Conservation (phyloP, 1,284 basidiomycete genomes). For the Amylostereum areolatum region DNA sequence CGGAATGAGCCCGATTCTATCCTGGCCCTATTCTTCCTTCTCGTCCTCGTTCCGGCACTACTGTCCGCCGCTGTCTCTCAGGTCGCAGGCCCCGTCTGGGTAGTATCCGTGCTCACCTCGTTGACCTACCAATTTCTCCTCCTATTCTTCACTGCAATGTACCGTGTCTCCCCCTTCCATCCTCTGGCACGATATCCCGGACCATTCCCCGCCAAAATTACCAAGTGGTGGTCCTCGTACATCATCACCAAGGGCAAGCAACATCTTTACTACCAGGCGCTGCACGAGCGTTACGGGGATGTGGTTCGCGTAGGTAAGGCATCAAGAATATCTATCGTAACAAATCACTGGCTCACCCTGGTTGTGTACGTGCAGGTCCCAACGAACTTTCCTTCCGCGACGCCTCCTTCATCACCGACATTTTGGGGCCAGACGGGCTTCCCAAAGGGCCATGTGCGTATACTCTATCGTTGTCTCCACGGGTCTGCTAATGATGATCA, state of each 20-base stretch:
- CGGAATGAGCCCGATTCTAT: slow-evolving; percentile 12
- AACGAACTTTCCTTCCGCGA: slow-evolving; percentile 4
- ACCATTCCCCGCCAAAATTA: slow-evolving; percentile 8
- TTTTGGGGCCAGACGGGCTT: slow-evolving; percentile 2
- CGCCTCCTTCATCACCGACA: not conserved
- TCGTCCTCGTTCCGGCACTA: slow-evolving; percentile 8
- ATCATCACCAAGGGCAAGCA: slow-evolving; percentile 6
- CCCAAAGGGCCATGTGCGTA: slow-evolving; percentile 4
- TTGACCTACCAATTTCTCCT: slow-evolving; percentile 2
- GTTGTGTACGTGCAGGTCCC: slow-evolving; percentile 6
- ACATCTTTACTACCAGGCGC: slow-evolving; percentile 8
- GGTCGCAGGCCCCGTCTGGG: not conserved
- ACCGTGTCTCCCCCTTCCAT: slow-evolving; percentile 16
- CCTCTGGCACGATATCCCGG: slow-evolving; percentile 14
- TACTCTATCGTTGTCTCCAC: not conserved
- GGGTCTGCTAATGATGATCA: not conserved
- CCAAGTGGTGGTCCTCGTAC: slow-evolving; percentile 9
- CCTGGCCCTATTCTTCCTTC: slow-evolving; percentile 4
- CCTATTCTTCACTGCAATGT: slow-evolving; percentile 5
- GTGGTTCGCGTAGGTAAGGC: slow-evolving; percentile 11
- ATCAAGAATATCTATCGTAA: not conserved
- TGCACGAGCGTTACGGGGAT: slow-evolving; percentile 13
- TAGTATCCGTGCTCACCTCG: not conserved
- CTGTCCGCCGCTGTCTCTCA: not conserved
- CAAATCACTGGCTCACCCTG: not conserved